Conservation (phyloP, 345 rosid species). For the Abelmoschus esculentus region DNA sequence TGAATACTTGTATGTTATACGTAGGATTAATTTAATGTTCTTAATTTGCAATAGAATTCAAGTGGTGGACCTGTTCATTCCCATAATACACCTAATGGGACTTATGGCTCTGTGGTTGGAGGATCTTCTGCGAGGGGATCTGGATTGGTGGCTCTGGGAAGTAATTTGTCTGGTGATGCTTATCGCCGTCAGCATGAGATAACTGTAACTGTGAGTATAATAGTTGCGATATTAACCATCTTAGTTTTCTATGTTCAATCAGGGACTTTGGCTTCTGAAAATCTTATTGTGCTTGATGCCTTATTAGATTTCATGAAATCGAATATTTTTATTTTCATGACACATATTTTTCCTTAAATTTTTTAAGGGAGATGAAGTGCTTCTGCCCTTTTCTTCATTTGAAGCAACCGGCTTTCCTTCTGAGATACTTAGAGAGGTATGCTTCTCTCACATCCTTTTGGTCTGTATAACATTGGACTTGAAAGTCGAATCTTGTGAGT, state of each 20-base stretch:
- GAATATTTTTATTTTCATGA: background rate
- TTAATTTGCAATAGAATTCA: slow-evolving; percentile 5
- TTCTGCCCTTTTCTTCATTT: slow-evolving; percentile 68
- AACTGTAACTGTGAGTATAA: slow-evolving; percentile 59
- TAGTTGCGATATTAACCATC: background rate
- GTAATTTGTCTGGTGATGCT: slow-evolving; percentile 50
- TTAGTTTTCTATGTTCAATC: background rate
- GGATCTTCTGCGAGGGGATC: slow-evolving; percentile 34
- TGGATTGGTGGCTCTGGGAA: slow-evolving; percentile 37
- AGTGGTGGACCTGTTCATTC: background rate
- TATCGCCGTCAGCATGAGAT: slow-evolving; percentile 81
- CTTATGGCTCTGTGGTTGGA: slow-evolving; percentile 27
- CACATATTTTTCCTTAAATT: background rate
- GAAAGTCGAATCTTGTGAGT: background rate
- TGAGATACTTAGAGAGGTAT: slow-evolving; percentile 94
- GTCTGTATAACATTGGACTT: background rate
- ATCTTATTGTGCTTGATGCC: background rate
- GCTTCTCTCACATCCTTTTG: background rate
- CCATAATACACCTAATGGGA: slow-evolving; percentile 36
- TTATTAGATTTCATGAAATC: background rate
- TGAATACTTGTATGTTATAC: background rate
- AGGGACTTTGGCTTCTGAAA: background rate
- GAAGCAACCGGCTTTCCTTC: slow-evolving; percentile 77
- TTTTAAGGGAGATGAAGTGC: slow-evolving; percentile 71
- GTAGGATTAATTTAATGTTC: background rate